Base-by-base conservation (phyloP, 1,284 basidiomycete species). In the Ceratorhiza oryzae-sativae region DNA sequence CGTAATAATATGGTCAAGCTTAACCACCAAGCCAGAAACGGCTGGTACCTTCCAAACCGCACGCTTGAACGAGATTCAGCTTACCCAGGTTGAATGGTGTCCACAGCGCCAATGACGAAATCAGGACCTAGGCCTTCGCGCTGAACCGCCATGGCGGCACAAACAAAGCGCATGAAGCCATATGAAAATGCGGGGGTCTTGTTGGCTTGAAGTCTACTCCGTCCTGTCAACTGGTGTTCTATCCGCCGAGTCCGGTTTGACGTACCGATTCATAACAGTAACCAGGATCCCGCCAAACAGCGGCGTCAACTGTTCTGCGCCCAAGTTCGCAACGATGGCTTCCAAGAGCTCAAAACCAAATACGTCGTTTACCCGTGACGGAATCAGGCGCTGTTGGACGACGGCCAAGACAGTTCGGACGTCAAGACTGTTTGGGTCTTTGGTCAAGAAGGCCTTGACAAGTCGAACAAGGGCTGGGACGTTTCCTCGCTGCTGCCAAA, bases 401-500 rank as follows among this genome's bases (percentile, higher is more conserved):
- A 99, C 92, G 49, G 94, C 97, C 45, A 98, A 83, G 23, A 98
- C 87, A 8, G 88, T 86, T 36, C 88, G 86, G 23, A 97, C 82
- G 78, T 97, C 94, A 0, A 90, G 90, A 18, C 86, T 83, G 0
- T 78, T 77, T 0, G 88, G 85, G 72, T 94, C 95, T 30, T 90
- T 86, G 1, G 84, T 81, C 12, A 99, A 82, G 82, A 95, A 96
- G 0, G 95, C 94, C 74, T 90, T 90, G 71, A 98, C 84, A 9
- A 98, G 84, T 74, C 94, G 89, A 9, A 97, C 95, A 0, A 99
- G 86, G 1, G 95, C 96, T 0, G 97, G 97, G 25, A 99, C 90
- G 77, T 93, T 97, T n/a, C 97, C 97, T 75, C 96, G 91, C 78
- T 95, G 92, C 79, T 94, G 91, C 97, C 97, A 99, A 20, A 92